These are phyloP conservation scores for Calycina herbarum DNA, from an alignment of 2,329 filamentous ascomycete species.

Conservation along the genomic window DNA sequence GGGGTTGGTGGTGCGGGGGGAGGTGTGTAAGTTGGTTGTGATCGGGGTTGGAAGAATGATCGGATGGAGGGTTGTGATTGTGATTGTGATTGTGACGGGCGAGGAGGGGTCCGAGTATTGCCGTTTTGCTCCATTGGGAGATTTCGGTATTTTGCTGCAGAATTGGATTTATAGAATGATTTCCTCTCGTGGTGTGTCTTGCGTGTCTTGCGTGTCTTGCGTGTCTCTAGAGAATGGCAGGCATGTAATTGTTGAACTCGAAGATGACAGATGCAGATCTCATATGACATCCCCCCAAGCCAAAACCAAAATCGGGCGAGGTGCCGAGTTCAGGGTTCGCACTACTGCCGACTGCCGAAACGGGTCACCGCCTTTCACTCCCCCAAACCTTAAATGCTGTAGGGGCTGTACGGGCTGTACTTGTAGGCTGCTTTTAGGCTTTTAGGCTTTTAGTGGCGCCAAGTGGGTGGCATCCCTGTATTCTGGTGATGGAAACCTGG, in stretches of 20 bases:
- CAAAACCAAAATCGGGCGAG: neutral
- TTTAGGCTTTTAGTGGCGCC: neutral
- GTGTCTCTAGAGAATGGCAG: neutral
- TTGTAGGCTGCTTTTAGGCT: too few species aligned
- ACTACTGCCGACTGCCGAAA: neutral
- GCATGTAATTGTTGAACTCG: neutral
- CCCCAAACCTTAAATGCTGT: constrained; percentile 18
- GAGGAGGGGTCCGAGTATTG: neutral
- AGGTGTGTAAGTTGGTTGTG: constrained; percentile 46
- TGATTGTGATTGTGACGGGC: constrained; percentile 10
- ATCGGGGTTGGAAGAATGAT: constrained; percentile 58
- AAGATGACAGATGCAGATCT: neutral
- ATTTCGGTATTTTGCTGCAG: neutral
- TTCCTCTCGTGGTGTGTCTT: neutral
- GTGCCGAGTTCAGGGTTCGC: neutral
- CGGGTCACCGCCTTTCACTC: constrained; percentile 13
- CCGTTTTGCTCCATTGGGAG: constrained; percentile 13
- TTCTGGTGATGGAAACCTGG: too few species aligned
- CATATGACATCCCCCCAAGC: neutral
- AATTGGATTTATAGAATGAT: neutral
- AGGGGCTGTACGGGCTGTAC: too few species aligned
- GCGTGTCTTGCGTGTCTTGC: neutral
- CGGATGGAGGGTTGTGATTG: constrained; percentile 57
- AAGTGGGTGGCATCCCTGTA: neutral
- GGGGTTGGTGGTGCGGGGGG: constrained; percentile 36